Base-by-base conservation (phyloP, 2,329 filamentous ascomycete genomes). In the Purpureocillium lavendulum region DNA sequence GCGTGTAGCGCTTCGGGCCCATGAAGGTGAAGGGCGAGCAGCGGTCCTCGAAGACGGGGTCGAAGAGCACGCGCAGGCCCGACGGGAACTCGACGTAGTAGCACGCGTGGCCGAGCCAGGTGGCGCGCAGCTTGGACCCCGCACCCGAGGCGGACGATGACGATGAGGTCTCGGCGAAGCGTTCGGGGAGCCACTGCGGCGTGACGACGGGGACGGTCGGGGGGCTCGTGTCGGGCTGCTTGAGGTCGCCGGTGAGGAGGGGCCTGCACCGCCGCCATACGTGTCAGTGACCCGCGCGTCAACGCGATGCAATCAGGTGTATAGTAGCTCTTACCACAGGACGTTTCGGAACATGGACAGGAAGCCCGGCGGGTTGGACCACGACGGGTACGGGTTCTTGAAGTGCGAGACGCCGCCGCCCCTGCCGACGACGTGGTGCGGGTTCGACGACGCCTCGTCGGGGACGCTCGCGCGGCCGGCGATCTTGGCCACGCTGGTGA, bases 31-130 rank as follows among this genome's bases (percentile, higher is more conserved):
- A 70, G 0, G 90, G 90, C 24, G 82, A 81, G 64, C 90, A 96
- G 51, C 87, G 80, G 46, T 87, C 79, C 57, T 90, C 87, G 49
- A 96, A 94, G 28, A 96, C 89, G 2, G 90, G 90, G 55, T 96
- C 90, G 58, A 95, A 96, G 4, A 97, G 75, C 4, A 94, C 87
- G 40, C 90, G 80, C 39, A 97, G 69, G 1, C 90, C 90, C 12
- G 76, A 74, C 2, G 88, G 87, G 53, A 89, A 96, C 60, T 96
- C 90, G 50, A 94, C 78, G 54, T 87, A 89, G 66, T 88, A 95
- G 66, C 88, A 95, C 4, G 90, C 89, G 60, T 97, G 90, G 29
- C 90, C 90, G 3, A 97, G 78, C 90, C 90, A 96, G 31, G 90
- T 97, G 28, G 89, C 86, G 39, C 88, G 80, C 17, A 97, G 72